phyloP scores from a whole-genome alignment of 106 monocot species.

The Acorus calamus region DNA sequence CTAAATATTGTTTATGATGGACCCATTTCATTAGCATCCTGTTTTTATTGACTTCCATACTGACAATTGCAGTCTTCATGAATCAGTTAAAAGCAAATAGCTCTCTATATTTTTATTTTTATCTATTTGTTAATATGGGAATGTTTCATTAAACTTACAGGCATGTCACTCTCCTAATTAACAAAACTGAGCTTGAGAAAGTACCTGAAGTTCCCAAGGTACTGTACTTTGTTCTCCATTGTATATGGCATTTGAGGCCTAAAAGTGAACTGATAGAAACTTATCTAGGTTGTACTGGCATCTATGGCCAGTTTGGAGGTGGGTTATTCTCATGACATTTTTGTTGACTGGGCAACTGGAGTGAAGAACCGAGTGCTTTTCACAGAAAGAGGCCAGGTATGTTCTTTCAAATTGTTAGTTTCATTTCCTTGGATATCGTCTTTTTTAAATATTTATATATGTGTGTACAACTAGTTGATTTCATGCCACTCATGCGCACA shows the following conservation, averaged over 20 bases:
- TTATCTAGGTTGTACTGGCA: slow-evolving; percentile 82
- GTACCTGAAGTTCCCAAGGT: slow-evolving; percentile 80
- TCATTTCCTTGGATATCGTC: no score
- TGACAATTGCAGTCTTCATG: no score
- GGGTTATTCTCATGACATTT: slow-evolving; percentile 96
- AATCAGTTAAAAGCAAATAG: no score
- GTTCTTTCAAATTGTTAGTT: no score
- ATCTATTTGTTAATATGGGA: no score
- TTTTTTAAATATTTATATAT: no score
- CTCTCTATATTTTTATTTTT: no score
- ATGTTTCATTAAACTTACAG: slow-evolving; percentile 36
- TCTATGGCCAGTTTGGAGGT: slow-evolving; percentile 97
- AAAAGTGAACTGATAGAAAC: slow-evolving; percentile 12
- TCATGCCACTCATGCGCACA: no score
- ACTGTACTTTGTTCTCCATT: slow-evolving; percentile 4
- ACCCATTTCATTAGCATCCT: no score
- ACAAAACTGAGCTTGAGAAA: slow-evolving; percentile 80
- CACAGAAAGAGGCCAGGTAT: slow-evolving; percentile 86
- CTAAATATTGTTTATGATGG: no score
- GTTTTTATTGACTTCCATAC: no score
- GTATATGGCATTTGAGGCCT: background rate
- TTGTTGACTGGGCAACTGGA: slow-evolving; percentile 90
- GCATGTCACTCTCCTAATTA: slow-evolving; percentile 74
- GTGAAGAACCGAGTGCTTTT: slow-evolving; percentile 82
- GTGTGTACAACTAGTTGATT: no score